Base-by-base conservation (phyloP, 169 alveolate species). In the Eimeria falciformis region DNA sequence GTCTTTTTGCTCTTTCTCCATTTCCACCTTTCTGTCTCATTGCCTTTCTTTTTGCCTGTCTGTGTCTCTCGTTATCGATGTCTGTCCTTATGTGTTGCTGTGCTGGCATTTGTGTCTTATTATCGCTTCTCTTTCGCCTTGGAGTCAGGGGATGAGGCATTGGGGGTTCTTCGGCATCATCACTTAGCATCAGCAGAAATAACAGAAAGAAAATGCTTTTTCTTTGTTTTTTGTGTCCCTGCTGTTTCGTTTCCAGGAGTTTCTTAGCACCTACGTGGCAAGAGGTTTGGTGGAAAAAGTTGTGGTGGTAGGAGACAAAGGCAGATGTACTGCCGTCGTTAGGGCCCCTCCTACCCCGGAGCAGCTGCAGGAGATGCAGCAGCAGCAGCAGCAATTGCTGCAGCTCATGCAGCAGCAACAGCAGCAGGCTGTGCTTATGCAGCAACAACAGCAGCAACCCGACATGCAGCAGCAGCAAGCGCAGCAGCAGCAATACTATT, bases 301-400 rank as follows among this genome's bases (percentile, higher is more conserved):
- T 53, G 86, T 68, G 14, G 87, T 87, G 47, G 77, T 87, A n/a
- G 92, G 92, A 25, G 92, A 87, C n/a, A 75, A 79, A 29, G 92
- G 92, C 78, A 73, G 83, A 14, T 87, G 92, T 50, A 75, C 86
- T 11, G 92, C 92, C 21, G 71, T 87, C 11, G 92, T 87, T 21
- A 29, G 83, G 50, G 66, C 73, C 29, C 46, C 92, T 23, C 92
- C 92, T 21, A 50, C 84, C 23, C 73, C 83, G 7, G 84, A 53
- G 9, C 92, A 71, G 62, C 68, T 56, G 79, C 92, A 53, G 78
- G 56, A 21, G 55, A 62, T 46, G 84, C 84, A 66, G 25, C 91
- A 62, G 71, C 82, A 58, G 43, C 71, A 55, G 75, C 71, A 40
- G 73, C 69, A 66, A 46, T 46, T 46, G 47, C 3, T 47, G 81